Conservation (phyloP, 768 basidiomycete genomes). For the Mycena leptocephala region DNA sequence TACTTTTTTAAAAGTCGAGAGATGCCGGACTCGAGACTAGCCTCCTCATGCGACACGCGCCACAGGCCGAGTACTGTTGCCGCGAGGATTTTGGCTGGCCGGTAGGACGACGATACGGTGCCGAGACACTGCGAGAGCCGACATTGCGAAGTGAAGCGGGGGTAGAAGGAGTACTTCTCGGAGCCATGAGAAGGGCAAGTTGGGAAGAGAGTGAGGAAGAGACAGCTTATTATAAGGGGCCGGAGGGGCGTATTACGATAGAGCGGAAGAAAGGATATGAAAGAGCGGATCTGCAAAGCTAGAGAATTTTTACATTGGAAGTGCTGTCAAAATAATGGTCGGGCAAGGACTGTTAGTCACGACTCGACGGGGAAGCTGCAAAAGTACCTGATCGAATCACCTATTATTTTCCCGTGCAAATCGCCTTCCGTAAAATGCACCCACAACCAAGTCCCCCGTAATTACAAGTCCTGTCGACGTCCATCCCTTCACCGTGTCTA, state of each 20-base stretch:
- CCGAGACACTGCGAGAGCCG: slow-evolving; percentile 58
- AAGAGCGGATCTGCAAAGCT: slow-evolving; percentile 31
- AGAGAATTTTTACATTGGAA: slow-evolving; percentile 29
- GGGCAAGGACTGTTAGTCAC: slow-evolving; percentile 17
- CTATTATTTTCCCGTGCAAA: slow-evolving; percentile 23
- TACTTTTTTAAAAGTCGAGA: slow-evolving; percentile 23
- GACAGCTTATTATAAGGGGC: slow-evolving; percentile 58
- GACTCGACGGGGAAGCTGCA: slow-evolving; percentile 11
- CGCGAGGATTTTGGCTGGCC: slow-evolving; percentile 83
- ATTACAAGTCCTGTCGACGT: not conserved
- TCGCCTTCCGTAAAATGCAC: slow-evolving; percentile 28
- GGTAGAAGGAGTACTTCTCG: slow-evolving; percentile 61
- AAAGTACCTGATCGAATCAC: slow-evolving; percentile 21
- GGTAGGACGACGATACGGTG: slow-evolving; percentile 62
- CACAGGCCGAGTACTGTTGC: slow-evolving; percentile 94
- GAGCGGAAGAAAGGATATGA: slow-evolving; percentile 12
- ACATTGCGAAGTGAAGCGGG: slow-evolving; percentile 50
- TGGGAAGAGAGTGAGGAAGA: slow-evolving; percentile 38
- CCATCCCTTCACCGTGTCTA: not conserved
- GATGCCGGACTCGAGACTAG: slow-evolving; percentile 44
- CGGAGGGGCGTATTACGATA: slow-evolving; percentile 32
- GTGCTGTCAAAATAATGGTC: slow-evolving; percentile 26
- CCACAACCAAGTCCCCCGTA: not conserved
- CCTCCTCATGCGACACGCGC: slow-evolving; percentile 93
- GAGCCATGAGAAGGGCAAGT: slow-evolving; percentile 66